Evolutionary conservation across 164 flowering plant genomes (phyloP), one percentile per base, ranked within the genome.

Genomic region (Dillenia suffruticosa): DNA sequence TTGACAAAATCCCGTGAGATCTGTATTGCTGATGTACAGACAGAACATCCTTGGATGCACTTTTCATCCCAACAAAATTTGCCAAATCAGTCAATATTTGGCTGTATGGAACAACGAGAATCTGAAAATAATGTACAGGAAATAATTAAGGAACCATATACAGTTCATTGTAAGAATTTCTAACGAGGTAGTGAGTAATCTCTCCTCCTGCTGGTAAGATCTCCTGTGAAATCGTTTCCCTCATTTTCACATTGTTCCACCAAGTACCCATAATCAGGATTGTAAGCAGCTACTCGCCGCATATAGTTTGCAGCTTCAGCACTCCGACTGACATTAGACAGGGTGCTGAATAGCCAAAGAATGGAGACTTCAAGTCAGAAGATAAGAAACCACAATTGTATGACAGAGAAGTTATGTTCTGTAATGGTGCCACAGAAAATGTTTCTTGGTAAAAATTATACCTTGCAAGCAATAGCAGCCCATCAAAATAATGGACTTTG

Each of bases 401-500:
- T 47, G 26, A 50, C 13, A 48, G 45, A 26, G 40, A 57, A 19
- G 3, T 14, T 6, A 32, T 5, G 40, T 2, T 1, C 26, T 13
- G 43, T 24, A 24, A 46, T 10, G 15, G 19, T 49, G 12, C 19
- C 9, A 48, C 14, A 6, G 12, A 7, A 53, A 44, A 16, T 48
- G 19, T 13, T n/a, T 49, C 5, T 14, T 8, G 22, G 8, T 47
- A n/a, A 5, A 9, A 49, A 15, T 7, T 56, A 15, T 73, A 94
- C 97, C 96, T 86, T 67, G 90, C 74, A 50, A 91, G 80, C 67
- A 87, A 55, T 32, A 89, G 24, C 67, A 94, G 68, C 16, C 86
- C 88, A 51, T 89, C 89, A 63, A 66, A 86, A 67, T 91, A 94
- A 69, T 84, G 86, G 51, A 69, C 84, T 73, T 86, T 91, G 77